Conservation (phyloP, 2,329 filamentous ascomycete genomes). For the Simplicillium sp. region DNA sequence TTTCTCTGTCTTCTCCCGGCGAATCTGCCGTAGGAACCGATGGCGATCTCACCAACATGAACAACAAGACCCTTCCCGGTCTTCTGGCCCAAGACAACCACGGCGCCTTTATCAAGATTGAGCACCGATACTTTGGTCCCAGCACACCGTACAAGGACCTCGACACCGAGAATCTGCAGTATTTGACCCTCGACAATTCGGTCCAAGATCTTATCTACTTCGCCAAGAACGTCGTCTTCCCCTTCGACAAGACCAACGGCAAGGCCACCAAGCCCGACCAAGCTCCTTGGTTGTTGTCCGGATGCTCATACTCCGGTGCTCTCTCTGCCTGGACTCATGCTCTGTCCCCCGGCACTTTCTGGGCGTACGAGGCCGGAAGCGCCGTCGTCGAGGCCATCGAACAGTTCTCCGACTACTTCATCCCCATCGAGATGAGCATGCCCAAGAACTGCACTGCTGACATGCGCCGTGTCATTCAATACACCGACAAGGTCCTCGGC, state of each 20-base stretch:
- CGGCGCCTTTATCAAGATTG: slow-evolving; percentile 62
- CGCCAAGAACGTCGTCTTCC: slow-evolving; percentile 58
- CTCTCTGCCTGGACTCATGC: slow-evolving; percentile 65
- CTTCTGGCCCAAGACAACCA: slow-evolving; percentile 57
- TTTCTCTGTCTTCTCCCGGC: slow-evolving; percentile 57
- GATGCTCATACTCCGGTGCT: slow-evolving; percentile 70
- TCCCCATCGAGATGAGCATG: slow-evolving; percentile 31
- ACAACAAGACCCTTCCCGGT: slow-evolving; percentile 57
- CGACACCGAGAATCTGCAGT: slow-evolving; percentile 57
- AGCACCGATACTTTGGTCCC: slow-evolving; percentile 75
- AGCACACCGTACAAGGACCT: slow-evolving; percentile 59
- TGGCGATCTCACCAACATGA: slow-evolving; percentile 52
- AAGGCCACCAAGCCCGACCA: slow-evolving; percentile 50
- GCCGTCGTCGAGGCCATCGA: slow-evolving; percentile 67
- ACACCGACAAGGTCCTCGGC: slow-evolving; percentile 37
- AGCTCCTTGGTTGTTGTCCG: slow-evolving; percentile 65
- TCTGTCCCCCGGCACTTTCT: slow-evolving; percentile 66
- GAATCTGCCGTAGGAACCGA: slow-evolving; percentile 46
- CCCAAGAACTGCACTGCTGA: slow-evolving; percentile 52
- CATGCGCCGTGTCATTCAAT: slow-evolving; percentile 42
- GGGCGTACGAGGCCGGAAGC: slow-evolving; percentile 66
- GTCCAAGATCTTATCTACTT: slow-evolving; percentile 71
- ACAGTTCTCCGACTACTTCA: slow-evolving; percentile 56
- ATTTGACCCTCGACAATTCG: slow-evolving; percentile 70
- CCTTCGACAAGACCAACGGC: slow-evolving; percentile 48